A percentile compares a stretch with the other conserved stretches of the same genome.
Conservation (phyloP, 106 monocot genomes). For the Alisma plantagoaquatica region DNA sequence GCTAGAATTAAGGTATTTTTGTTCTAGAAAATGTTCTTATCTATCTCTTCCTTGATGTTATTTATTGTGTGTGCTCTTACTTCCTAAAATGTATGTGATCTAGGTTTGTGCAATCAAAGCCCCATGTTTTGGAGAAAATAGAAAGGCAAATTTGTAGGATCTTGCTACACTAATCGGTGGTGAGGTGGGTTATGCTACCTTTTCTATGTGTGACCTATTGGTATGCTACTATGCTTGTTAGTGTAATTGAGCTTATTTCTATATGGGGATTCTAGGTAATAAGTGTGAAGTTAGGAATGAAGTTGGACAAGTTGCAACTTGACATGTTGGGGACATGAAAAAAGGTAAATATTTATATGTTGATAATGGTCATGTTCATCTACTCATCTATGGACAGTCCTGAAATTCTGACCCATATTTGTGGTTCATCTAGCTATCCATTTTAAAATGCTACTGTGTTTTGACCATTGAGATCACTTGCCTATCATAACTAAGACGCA, state of each 20-base stretch:
- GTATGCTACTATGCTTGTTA: too few relatives aligned
- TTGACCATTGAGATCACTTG: too few relatives aligned
- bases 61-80: background rate
- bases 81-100: background rate
- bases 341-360: conserved; percentile 46
- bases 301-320: conserved; percentile 80
- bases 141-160: conserved; percentile 71
- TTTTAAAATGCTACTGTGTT: too few relatives aligned
- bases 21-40: background rate
- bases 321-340: conserved; percentile 93
- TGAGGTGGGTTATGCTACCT: conserved; percentile 34
- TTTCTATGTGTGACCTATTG: too few relatives aligned
- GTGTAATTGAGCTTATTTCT: too few relatives aligned
- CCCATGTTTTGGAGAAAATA: conserved; percentile 95
- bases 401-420: too few relatives aligned
- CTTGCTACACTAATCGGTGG: conserved; percentile 79
- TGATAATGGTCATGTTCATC: too few relatives aligned
- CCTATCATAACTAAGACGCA: too few relatives aligned
- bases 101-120: conserved; percentile 94
- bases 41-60: background rate
- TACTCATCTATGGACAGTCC: too few relatives aligned
- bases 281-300: conserved; percentile 95
- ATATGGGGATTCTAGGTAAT: too few relatives aligned
- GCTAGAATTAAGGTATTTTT: conserved; percentile 47
- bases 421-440: too few relatives aligned